Evolutionary conservation across 2,329 filamentous ascomycete genomes (phyloP).

Genomic region (Cladophialophora bantiana): DNA sequence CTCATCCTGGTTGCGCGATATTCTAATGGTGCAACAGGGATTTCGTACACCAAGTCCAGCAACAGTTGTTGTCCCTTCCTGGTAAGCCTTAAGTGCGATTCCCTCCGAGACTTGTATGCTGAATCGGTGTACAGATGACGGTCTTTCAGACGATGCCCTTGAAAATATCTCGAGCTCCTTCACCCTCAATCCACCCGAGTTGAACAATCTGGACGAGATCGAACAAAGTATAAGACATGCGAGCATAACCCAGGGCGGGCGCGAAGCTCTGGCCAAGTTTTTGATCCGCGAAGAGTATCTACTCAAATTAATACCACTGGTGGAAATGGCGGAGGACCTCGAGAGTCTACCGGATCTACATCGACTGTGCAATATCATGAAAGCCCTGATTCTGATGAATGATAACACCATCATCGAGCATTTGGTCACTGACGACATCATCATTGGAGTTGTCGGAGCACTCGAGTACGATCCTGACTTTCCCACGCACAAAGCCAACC

Average conservation of each 20-base stretch:
- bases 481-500: slow-evolving; percentile 95
- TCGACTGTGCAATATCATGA: slow-evolving; percentile 96
- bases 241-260: slow-evolving; percentile 74
- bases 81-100: slow-evolving; percentile 40
- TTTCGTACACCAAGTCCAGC: slow-evolving; percentile 86
- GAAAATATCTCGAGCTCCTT: slow-evolving; percentile 73
- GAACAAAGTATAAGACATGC: slow-evolving; percentile 83
- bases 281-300: slow-evolving; percentile 88
- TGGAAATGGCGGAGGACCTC: slow-evolving; percentile 87
- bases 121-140: slow-evolving; percentile 69
- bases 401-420: slow-evolving; percentile 94
- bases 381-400: slow-evolving; percentile 91
- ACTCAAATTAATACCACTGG: slow-evolving; percentile 80
- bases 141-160: slow-evolving; percentile 84
- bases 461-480: slow-evolving; percentile 99
- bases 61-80: slow-evolving; percentile 70
- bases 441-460: slow-evolving; percentile 91
- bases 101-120: neutral
- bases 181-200: slow-evolving; percentile 76
- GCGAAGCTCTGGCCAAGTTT: slow-evolving; percentile 86
- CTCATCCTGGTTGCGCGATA: slow-evolving; percentile 30
- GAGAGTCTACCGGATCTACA: slow-evolving; percentile 88
- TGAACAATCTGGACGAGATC: slow-evolving; percentile 84
- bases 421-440: slow-evolving; percentile 85
- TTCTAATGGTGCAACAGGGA: slow-evolving; percentile 65